phyloP scores from a whole-genome alignment of 768 basidiomycete genomes.

The Mycena amicta region DNA sequence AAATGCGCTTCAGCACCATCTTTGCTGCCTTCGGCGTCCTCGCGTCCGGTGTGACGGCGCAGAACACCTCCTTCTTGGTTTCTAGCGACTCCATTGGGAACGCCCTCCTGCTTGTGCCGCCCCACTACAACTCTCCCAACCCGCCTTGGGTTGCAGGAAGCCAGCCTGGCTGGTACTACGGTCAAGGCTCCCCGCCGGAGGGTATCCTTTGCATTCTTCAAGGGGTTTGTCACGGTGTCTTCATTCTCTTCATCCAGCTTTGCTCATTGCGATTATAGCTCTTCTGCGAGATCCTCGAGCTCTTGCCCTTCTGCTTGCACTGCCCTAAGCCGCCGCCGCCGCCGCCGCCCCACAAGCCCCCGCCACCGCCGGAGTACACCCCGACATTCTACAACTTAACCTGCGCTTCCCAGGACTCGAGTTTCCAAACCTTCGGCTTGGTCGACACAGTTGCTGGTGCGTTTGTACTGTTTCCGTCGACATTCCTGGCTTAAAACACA shows the following conservation, averaged over 20 bases:
- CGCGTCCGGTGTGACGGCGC: conserved; percentile 17
- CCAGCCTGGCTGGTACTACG: conserved; percentile 49
- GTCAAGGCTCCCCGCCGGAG: conserved; percentile 32
- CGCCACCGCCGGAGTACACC: conserved; percentile 33
- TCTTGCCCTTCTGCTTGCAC: conserved; percentile 41
- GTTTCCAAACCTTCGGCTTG: conserved; percentile 46
- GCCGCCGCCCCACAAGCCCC: conserved; percentile 22
- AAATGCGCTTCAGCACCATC: conserved; percentile 36
- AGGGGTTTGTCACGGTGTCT: conserved; percentile 28
- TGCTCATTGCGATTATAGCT: conserved; percentile 30
- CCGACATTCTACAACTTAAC: conserved; percentile 44
- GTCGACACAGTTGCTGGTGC: conserved; percentile 45
- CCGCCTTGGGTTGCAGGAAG: conserved; percentile 37
- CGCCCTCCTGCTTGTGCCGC: conserved; percentile 29
- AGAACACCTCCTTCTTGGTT: conserved; percentile 7
- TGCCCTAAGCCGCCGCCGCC: conserved; percentile 35
- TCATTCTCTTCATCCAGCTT: background rate
- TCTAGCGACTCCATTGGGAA: conserved; percentile 13
- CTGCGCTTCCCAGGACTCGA: conserved; percentile 44
- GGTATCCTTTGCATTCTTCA: conserved; percentile 32
- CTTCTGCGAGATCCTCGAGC: conserved; percentile 40
- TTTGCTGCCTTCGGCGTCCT: conserved; percentile 27
- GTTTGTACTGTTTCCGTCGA: too few species aligned
- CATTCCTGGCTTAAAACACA: too few species aligned
- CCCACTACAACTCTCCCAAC: conserved; percentile 41